phyloP scores from a whole-genome alignment of 345 rosid genomes.

The Eucalyptus sideroxylon region DNA sequence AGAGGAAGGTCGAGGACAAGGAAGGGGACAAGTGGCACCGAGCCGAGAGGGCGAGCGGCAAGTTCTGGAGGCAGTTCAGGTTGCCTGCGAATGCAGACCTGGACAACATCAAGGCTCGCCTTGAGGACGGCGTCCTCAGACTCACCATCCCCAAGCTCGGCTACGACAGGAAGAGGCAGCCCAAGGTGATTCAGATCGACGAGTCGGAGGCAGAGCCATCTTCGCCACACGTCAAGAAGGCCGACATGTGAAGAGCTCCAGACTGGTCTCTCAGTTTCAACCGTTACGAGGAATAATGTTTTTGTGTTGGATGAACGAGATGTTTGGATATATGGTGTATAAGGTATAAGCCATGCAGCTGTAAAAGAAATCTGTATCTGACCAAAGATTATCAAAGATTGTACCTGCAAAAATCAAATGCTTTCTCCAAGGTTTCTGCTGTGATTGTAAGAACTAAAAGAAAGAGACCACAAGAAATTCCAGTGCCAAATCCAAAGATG shows the following conservation, averaged over 20 bases:
- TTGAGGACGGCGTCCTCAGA: conserved; percentile 58
- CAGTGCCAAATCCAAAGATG: not conserved
- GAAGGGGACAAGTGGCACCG: conserved; percentile 75
- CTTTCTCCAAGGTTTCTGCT: not conserved
- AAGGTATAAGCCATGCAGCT: not conserved
- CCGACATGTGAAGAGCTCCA: not conserved
- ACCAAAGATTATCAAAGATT: not conserved
- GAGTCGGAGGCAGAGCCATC: not conserved
- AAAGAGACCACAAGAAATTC: not conserved
- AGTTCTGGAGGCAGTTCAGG: conserved; percentile 75
- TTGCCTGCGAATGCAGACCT: conserved; percentile 64
- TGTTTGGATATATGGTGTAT: not conserved
- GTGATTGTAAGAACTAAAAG: not conserved
- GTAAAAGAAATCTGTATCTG: no score
- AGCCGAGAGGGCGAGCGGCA: conserved; percentile 56
- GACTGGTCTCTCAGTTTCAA: not conserved
- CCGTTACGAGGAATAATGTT: not conserved
- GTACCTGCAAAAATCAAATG: no score
- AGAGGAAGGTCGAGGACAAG: conserved; percentile 50
- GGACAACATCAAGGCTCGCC: conserved; percentile 49
- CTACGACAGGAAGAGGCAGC: conserved; percentile 29
- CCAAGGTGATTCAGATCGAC: conserved; percentile 20
- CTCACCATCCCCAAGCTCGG: conserved; percentile 39
- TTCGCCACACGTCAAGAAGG: not conserved
- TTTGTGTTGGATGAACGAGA: not conserved